Base-by-base conservation (phyloP, 2,329 filamentous ascomycete genomes). In the Orbilia javanica region DNA sequence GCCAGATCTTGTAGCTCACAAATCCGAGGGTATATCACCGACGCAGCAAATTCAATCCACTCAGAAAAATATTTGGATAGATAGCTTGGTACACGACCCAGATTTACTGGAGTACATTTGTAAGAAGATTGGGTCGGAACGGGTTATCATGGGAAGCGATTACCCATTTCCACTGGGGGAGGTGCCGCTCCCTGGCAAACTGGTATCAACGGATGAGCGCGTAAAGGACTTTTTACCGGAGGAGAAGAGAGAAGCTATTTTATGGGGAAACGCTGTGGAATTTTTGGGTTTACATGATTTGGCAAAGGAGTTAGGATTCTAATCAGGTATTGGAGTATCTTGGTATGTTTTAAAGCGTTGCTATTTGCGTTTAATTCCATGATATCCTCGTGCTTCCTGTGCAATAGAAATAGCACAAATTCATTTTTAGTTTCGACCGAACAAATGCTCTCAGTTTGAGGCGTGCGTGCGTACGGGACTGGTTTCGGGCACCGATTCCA, bases 151-250 rank as follows among this genome's bases (percentile, higher is more conserved):
- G 80, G 83, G 83, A 0, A 84, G 83, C 63, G 83, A 84, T 68
- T 84, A 84, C 46, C 83, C 83, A 0, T 84, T 84, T 71, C 83
- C 83, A 4, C 70, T 84, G 1, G 83, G 83, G 3, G 82, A 84
- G 69, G 83, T 84, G 3, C 83, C 83, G 0, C 79, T 83, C 10
- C 82, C 83, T 1, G 83, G 83, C 0, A 81, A 82, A 76, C 83
- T 84, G 82, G 70, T 84, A 8, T 80, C 81, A 29, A 80, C 80
- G 1, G 81, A 82, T 46, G 82, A 82, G 11, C 74, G 79, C 18
- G 73, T 84, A 1, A 74, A 79, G 3, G 57, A 36, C 2, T 83
- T 84, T 39, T 79, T 84, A 79, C 82, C 65, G 25, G 83, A 82
- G 82, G 80, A 82, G 15, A 80, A 84, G 48, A 79, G 83, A 65